Percentiles rank a stretch among this genome's conserved stretches.
phyloP scores from a whole-genome alignment of 2,329 filamentous ascomycete species.

The Acrocalymma vagum region DNA sequence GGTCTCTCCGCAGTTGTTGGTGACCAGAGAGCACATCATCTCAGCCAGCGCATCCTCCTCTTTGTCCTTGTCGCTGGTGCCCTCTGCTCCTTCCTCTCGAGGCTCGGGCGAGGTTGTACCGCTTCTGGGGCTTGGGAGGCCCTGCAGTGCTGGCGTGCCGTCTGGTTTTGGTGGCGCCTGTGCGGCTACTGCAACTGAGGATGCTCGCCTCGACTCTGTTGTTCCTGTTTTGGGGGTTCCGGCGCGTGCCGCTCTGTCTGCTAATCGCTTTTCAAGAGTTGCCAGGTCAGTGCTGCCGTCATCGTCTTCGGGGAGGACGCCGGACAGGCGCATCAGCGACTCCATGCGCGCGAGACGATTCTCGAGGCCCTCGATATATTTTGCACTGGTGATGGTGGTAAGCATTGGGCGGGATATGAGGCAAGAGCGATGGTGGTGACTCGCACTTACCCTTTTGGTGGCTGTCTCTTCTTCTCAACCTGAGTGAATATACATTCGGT shows the following conservation, averaged over 20 bases:
- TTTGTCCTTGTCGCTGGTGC: slow-evolving; percentile 49
- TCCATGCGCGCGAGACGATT: slow-evolving; percentile 97
- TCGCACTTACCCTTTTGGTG: slow-evolving; percentile 81
- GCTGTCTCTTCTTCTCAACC: slow-evolving; percentile 97
- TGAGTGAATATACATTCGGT: slow-evolving; percentile 97
- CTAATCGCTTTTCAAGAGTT: slow-evolving; percentile 79
- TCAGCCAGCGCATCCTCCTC: slow-evolving; percentile 91
- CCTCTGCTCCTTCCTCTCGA: slow-evolving; percentile 41
- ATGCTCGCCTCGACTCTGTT: slow-evolving; percentile 42
- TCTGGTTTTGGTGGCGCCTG: slow-evolving; percentile 40
- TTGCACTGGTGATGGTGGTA: slow-evolving; percentile 68
- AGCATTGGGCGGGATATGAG: too few relatives aligned
- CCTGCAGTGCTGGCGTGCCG: slow-evolving; percentile 55
- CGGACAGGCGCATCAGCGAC: slow-evolving; percentile 84
- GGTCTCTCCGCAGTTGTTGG: slow-evolving; percentile 92
- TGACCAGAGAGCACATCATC: slow-evolving; percentile 98
- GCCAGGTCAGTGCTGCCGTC: slow-evolving; percentile 86
- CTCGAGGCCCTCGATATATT: slow-evolving; percentile 97
- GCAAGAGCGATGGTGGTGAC: not conserved
- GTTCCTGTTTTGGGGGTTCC: slow-evolving; percentile 27
- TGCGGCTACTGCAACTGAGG: slow-evolving; percentile 42
- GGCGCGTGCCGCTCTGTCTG: slow-evolving; percentile 55
- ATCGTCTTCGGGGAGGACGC: slow-evolving; percentile 85
- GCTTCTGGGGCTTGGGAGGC: slow-evolving; percentile 60
- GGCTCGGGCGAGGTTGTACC: slow-evolving; percentile 60